Evolutionary conservation across 768 basidiomycete species (phyloP).

Genomic region (Agaricus blazei): DNA sequence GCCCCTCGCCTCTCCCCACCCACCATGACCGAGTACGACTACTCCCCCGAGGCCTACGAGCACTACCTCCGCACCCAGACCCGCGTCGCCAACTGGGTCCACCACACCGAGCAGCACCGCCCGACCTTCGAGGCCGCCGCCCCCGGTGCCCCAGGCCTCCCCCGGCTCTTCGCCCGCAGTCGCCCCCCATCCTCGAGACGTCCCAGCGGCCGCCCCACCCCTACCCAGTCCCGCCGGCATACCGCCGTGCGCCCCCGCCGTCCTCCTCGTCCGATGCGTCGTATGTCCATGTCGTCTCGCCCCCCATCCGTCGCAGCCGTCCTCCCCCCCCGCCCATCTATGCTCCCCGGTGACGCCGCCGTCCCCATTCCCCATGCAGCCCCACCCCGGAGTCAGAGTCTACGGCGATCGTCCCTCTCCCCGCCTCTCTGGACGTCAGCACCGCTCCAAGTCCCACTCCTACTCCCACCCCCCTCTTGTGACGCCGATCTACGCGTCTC

Average conservation of each 20-base stretch:
- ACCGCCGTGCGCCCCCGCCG: conserved; percentile 6
- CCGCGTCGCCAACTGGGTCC: conserved; percentile 47
- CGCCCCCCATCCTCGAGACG: conserved; percentile 12
- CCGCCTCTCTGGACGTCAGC: not conserved
- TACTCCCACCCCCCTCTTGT: conserved; percentile 7
- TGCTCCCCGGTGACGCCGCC: conserved; percentile 13
- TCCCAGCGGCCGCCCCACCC: not conserved
- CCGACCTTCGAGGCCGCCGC: conserved; percentile 23
- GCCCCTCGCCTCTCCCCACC: not conserved
- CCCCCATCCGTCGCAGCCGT: conserved; percentile 14
- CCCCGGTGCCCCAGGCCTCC: conserved; percentile 9
- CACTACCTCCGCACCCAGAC: conserved; percentile 40
- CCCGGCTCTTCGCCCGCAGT: conserved; percentile 8
- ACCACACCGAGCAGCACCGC: conserved; percentile 37
- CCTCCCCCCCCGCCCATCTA: conserved; percentile 16
- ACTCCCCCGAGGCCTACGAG: conserved; percentile 49
- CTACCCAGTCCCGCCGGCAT: not conserved
- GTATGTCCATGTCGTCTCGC: conserved; percentile 15
- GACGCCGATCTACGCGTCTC: conserved; percentile 12
- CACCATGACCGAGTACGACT: conserved; percentile 59
- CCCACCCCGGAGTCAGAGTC: not conserved
- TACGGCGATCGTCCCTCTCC: not conserved
- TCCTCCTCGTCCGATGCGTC: conserved; percentile 19
- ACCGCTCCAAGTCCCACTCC: conserved; percentile 6
- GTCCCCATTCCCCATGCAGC: conserved; percentile 5